Percentiles rank a stretch among this genome's conserved stretches.
These are phyloP conservation scores for Umbellularia californica DNA, from an alignment of 164 flowering plant species.

Conservation along the genomic window DNA sequence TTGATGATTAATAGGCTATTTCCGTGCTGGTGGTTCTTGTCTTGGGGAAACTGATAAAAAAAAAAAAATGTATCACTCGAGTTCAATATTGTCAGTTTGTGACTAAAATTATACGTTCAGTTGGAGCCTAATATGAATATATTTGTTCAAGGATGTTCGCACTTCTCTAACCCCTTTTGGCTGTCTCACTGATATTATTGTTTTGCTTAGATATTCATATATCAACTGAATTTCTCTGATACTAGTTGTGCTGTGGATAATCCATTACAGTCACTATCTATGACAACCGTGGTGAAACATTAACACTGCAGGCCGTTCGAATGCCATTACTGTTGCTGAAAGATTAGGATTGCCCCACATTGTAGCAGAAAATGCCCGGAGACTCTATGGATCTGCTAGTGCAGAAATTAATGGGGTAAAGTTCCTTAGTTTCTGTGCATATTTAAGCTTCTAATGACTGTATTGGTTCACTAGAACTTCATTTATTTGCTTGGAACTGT, in stretches of 20 bases:
- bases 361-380: conserved; percentile 60
- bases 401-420: conserved; percentile 83
- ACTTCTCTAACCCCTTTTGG: background rate
- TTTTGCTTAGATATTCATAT: background rate
- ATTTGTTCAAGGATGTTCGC: background rate
- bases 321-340: conserved; percentile 89
- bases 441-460: background rate
- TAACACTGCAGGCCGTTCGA: conserved; percentile 70
- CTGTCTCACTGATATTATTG: background rate
- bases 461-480: background rate
- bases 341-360: conserved; percentile 64
- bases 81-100: background rate
- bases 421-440: background rate
- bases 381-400: conserved; percentile 78
- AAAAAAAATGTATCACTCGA: background rate
- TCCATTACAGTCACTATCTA: background rate
- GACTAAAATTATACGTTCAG: background rate
- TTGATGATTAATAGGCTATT: too few species aligned
- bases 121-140: background rate
- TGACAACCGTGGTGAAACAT: conserved; percentile 5
- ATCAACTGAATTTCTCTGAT: background rate
- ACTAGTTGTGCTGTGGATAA: background rate
- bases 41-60: background rate
- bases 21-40: background rate
- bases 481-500: background rate